Conservation (phyloP, 2,329 filamentous ascomycete genomes). For the Podosphaera aphanis region DNA sequence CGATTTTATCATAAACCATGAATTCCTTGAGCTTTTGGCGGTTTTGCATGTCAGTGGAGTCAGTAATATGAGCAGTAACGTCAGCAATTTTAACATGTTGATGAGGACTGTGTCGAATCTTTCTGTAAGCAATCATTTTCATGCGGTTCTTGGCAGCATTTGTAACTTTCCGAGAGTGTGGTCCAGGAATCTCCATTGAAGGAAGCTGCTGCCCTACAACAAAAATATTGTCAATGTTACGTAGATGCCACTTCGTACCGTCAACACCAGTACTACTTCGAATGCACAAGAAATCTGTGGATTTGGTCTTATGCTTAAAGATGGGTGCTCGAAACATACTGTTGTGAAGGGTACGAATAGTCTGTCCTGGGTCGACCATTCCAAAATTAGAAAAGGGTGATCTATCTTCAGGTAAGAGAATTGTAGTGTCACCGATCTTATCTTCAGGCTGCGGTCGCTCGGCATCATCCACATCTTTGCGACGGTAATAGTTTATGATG, state of each 20-base stretch:
- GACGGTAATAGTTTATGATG: constrained; percentile 88
- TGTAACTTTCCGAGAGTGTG: constrained; percentile 83
- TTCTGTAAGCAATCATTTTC: constrained; percentile 83
- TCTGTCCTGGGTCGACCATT: constrained; percentile 74
- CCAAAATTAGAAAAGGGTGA: constrained; percentile 93
- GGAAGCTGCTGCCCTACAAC: constrained; percentile 87
- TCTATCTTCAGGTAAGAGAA: constrained; percentile 78
- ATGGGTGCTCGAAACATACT: constrained; percentile 87
- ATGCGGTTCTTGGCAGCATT: constrained; percentile 92
- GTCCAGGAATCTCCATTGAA: constrained; percentile 74
- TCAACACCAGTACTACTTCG: constrained; percentile 56
- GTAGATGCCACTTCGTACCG: constrained; percentile 62
- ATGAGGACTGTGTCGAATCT: constrained; percentile 54
- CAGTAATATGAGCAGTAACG: constrained; percentile 77
- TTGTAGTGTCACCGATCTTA: constrained; percentile 70
- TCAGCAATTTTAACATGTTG: constrained; percentile 52
- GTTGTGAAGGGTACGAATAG: constrained; percentile 76
- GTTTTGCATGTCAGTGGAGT: constrained; percentile 85
- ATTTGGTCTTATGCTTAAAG: constrained; percentile 60
- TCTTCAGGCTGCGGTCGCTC: constrained; percentile 21
- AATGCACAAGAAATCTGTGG: constrained; percentile 68
- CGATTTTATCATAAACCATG: constrained; percentile 68
- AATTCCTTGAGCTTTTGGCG: constrained; percentile 95
- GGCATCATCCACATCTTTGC: constrained; percentile 42
- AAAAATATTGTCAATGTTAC: constrained; percentile 75